Base-by-base conservation (phyloP, 208 protist genomes). In the Angomonas ambiguus region DNA sequence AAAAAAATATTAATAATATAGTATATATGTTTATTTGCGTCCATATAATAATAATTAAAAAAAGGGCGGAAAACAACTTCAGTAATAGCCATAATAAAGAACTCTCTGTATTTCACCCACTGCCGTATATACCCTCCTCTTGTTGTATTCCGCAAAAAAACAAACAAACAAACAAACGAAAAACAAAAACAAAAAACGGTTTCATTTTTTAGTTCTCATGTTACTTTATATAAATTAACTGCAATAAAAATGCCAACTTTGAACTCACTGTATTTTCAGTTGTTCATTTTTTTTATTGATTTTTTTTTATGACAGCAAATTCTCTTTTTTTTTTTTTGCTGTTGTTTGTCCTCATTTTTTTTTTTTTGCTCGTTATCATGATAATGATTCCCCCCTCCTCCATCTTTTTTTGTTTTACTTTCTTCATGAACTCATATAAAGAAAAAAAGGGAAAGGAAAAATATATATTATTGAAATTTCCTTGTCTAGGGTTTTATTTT, bases 381-480 rank as follows among this genome's bases (percentile, higher is more conserved):
- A 32, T 61, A 56, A 8, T 56, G 49, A 56, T 34, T 34, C 51
- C 35, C 20, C 42, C 38, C 42, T 57, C 38, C 48, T 30, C 41
- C 35, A 64, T 51, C 61, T 65, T 22, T 27, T 58, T 60, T 51
- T 72, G 42, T 28, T 67, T 22, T 51, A 66, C 38, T 64, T 62
- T 22, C 16, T 51, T 42, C 1, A 58, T 20, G 53, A n/a, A 60
- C 35, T 69, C 48, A 28, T 68, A 38, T 53, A 25, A 33, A 27
- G 18, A 41, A 2, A 5, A 31, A 18, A 58, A 55, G 11, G 18
- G 16, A 33, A 16, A 42, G 67, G 51, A 25, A 41, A 18, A 45
- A 41, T 34, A 53, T 16, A 20, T 41, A 41, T 5, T 41, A 41
- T 41, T 13, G 8, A 41, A 41, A 41, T n/a, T n/a, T n/a, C n/a